A percentile compares a stretch with the other conserved stretches of the same genome.
Evolutionary conservation across 2,329 filamentous ascomycete genomes (phyloP).

Genomic region (Neonectria punicea): DNA sequence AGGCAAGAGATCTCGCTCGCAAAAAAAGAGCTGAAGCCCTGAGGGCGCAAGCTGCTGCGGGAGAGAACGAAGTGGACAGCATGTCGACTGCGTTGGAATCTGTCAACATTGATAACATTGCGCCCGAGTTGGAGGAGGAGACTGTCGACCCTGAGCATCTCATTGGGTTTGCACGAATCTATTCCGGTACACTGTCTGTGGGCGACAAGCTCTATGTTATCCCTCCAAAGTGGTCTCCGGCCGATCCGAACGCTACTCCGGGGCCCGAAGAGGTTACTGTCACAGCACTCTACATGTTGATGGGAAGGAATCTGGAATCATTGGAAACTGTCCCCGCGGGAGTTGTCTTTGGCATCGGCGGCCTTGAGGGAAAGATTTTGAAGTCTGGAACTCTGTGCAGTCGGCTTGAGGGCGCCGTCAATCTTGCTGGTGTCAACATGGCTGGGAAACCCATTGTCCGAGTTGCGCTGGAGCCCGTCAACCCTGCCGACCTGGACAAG

Average conservation of each 20-base stretch:
- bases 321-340: constrained; percentile 89
- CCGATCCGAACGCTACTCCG: constrained; percentile 75
- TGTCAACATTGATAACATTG: constrained; percentile 66
- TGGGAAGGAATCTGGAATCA: constrained; percentile 89
- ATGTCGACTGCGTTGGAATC: constrained; percentile 70
- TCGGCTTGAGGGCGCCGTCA: constrained; percentile 84
- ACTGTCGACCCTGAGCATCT: constrained; percentile 83
- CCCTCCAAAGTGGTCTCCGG: constrained; percentile 91
- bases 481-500: constrained; percentile 90
- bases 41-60: constrained; percentile 73
- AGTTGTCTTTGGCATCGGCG: constrained; percentile 94
- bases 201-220: constrained; percentile 93
- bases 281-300: constrained; percentile 90
- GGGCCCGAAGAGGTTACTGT: constrained; percentile 85
- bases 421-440: constrained; percentile 85
- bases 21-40: constrained; percentile 92
- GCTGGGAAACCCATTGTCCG: constrained; percentile 91
- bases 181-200: constrained; percentile 88
- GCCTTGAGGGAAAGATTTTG: constrained; percentile 90
- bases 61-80: constrained; percentile 61
- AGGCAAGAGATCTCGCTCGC: constrained; percentile 86
- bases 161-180: constrained; percentile 93
- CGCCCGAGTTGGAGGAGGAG: constrained; percentile 61
- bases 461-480: constrained; percentile 92
- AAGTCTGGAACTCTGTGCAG: constrained; percentile 96